Percentiles rank a stretch among this genome's conserved stretches.
Conservation (phyloP, 2,329 filamentous ascomycete genomes). For the Huntiella bhutanensis region DNA sequence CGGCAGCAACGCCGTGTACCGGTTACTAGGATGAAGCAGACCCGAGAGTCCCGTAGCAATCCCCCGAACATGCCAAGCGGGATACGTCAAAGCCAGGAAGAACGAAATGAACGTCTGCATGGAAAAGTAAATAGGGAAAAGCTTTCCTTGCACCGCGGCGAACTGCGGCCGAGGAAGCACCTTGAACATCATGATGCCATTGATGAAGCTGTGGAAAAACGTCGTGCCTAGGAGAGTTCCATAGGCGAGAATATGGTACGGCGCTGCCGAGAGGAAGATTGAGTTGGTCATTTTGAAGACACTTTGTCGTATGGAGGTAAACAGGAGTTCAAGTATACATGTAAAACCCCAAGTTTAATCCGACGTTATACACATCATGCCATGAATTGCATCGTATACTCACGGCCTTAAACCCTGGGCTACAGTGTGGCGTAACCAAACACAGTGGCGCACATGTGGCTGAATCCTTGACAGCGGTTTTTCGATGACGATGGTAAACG, state of each 20-base stretch:
- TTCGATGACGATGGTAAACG: slow-evolving; percentile 10
- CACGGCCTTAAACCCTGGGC: not conserved
- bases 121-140: slow-evolving; percentile 79
- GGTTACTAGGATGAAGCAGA: slow-evolving; percentile 39
- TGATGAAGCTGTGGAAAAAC: slow-evolving; percentile 71
- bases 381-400: too few species aligned
- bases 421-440: not conserved
- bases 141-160: slow-evolving; percentile 54
- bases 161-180: slow-evolving; percentile 65
- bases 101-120: slow-evolving; percentile 61
- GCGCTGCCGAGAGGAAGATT: slow-evolving; percentile 42
- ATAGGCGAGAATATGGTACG: slow-evolving; percentile 66
- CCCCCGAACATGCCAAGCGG: slow-evolving; percentile 31
- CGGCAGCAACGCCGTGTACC: slow-evolving; percentile 46
- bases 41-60: slow-evolving; percentile 30
- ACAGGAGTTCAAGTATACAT: too few species aligned
- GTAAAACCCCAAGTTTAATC: too few species aligned
- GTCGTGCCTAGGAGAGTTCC: slow-evolving; percentile 73
- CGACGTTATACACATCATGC: too few species aligned
- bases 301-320: not conserved
- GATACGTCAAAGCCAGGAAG: slow-evolving; percentile 61
- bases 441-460: not conserved
- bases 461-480: slow-evolving; percentile 1
- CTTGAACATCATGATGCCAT: slow-evolving; percentile 56
- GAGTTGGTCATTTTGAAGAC: slow-evolving; percentile 14